A percentile compares a stretch with the other conserved stretches of the same genome.
These are phyloP conservation scores for Microthyrium microscopicum DNA, from an alignment of 2,329 filamentous ascomycete genomes.

Conservation along the genomic window DNA sequence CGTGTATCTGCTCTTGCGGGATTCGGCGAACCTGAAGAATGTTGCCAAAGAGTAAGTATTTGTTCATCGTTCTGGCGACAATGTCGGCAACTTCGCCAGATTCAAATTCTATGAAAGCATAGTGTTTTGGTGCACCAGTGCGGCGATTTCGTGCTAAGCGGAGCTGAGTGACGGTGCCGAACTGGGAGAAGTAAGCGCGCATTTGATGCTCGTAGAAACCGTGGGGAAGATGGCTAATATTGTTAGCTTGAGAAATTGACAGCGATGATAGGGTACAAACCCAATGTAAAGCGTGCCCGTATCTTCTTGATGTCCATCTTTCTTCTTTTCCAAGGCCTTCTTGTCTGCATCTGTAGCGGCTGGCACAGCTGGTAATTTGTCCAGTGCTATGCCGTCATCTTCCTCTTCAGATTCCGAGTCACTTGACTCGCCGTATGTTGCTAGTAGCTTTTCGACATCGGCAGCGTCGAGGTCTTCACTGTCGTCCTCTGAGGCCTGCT, in stretches of 20 bases:
- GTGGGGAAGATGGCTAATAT: constrained; percentile 58
- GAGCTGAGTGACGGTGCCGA: constrained; percentile 63
- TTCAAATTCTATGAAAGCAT: constrained; percentile 81
- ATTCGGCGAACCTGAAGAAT: constrained; percentile 77
- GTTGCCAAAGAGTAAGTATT: constrained; percentile 89
- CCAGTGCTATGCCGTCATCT: constrained; percentile 20
- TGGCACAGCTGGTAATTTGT: constrained; percentile 19
- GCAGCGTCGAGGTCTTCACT: neutral
- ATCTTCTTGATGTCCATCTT: constrained; percentile 31
- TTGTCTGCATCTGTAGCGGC: constrained; percentile 27
- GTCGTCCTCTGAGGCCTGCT: neutral
- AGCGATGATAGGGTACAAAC: constrained; percentile 18
- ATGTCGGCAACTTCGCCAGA: constrained; percentile 69
- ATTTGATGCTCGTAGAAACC: constrained; percentile 97
- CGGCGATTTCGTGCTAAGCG: constrained; percentile 82
- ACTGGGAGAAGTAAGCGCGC: constrained; percentile 84
- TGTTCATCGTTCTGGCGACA: constrained; percentile 91
- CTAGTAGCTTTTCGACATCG: too few species aligned
- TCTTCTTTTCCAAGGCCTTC: constrained; percentile 13
- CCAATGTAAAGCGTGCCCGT: constrained; percentile 80
- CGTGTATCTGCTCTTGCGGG: constrained; percentile 59
- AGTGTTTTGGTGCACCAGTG: constrained; percentile 84
- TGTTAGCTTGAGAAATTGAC: constrained; percentile 5
- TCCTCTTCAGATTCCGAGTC: constrained; percentile 15
- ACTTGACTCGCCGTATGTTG: too few species aligned